phyloP scores from a whole-genome alignment of 345 rosid genomes.

The Rhodamnia rubescens region DNA sequence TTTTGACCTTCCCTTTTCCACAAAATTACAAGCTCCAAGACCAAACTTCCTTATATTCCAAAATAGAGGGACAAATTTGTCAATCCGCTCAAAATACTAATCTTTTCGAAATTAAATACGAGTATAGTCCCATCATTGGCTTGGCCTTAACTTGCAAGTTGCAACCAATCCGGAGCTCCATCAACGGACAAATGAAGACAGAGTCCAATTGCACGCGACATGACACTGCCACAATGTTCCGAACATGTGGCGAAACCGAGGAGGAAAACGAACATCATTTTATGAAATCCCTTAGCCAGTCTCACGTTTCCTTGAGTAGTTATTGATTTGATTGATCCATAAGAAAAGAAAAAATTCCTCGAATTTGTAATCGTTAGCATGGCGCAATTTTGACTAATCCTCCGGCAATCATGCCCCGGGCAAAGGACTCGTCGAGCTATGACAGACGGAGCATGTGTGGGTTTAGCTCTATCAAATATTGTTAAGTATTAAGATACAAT shows the following conservation, averaged over 20 bases:
- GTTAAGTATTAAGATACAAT: background rate
- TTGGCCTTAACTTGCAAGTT: background rate
- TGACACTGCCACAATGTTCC: background rate
- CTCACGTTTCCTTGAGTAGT: background rate
- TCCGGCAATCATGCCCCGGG: background rate
- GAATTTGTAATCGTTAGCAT: background rate
- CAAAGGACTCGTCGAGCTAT: background rate
- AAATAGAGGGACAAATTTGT: background rate
- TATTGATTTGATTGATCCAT: background rate
- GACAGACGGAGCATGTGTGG: background rate
- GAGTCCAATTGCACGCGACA: background rate
- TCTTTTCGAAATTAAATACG: background rate
- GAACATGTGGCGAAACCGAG: background rate
- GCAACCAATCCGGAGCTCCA: background rate
- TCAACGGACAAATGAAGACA: background rate
- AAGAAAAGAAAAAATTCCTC: background rate
- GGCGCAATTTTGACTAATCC: background rate
- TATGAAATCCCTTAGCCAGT: background rate
- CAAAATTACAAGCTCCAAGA: background rate
- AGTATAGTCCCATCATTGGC: background rate
- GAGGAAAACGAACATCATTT: background rate
- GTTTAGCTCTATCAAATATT: background rate
- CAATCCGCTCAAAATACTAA: background rate
- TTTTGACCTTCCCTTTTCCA: background rate
- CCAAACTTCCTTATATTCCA: background rate